Evolutionary conservation across 441 rosid genomes (phyloP).

Genomic region (Syzygium malaccense): DNA sequence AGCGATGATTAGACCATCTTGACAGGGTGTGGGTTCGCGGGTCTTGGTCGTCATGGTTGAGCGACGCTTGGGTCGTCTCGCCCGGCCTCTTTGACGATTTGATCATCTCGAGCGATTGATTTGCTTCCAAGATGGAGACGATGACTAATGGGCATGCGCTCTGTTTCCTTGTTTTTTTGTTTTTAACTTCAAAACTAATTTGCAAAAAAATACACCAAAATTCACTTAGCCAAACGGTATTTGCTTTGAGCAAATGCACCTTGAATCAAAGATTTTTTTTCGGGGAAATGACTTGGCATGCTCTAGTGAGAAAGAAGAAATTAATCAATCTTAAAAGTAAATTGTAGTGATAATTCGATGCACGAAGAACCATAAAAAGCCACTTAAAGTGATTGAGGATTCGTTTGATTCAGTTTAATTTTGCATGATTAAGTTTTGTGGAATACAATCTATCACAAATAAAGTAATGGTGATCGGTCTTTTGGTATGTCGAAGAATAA

Average conservation of each 20-base stretch:
- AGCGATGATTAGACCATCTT: not conserved
- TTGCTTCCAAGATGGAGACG: not conserved
- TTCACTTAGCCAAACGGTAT: not conserved
- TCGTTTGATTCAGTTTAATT: not conserved
- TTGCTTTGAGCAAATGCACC: not conserved
- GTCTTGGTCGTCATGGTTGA: not conserved
- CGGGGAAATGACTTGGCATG: not conserved
- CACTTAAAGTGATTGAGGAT: not conserved
- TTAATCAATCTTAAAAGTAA: not conserved
- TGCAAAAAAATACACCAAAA: not conserved
- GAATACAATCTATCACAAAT: no score
- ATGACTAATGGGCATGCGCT: accelerated
- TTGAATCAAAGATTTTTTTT: not conserved
- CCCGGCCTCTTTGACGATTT: not conserved
- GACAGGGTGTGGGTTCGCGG: not conserved
- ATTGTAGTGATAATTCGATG: not conserved
- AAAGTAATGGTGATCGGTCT: not conserved
- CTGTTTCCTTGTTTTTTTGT: not conserved
- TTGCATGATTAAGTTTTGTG: no score
- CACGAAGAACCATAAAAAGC: not conserved
- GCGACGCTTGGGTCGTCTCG: accelerated
- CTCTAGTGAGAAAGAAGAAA: not conserved
- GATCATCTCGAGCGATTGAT: not conserved
- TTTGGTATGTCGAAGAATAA: not conserved
- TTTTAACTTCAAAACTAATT: not conserved